A percentile compares a stretch with the other conserved stretches of the same genome.
These are phyloP conservation scores for Pleomassaria siparia DNA, from an alignment of 2,329 filamentous ascomycete species.

Conservation along the genomic window DNA sequence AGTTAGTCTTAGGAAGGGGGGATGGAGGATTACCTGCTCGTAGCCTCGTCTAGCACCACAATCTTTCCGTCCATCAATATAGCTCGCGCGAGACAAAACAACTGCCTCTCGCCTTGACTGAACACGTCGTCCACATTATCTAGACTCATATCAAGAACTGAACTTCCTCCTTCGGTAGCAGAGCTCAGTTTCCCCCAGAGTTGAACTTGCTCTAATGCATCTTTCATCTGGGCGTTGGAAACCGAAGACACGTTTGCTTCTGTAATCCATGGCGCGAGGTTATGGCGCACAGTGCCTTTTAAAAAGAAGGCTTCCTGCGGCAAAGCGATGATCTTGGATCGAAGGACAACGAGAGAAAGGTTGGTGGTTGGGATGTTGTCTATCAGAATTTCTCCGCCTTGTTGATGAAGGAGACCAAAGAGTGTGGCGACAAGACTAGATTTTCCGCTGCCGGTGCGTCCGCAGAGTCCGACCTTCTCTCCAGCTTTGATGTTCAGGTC, in stretches of 20 bases:
- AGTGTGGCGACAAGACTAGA: constrained; percentile 46
- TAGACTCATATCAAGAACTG: constrained; percentile 12
- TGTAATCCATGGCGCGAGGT: constrained; percentile 44
- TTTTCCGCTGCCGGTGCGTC: constrained; percentile 53
- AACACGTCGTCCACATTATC: constrained; percentile 14
- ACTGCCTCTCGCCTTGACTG: constrained; percentile 57
- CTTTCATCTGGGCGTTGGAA: constrained; percentile 38
- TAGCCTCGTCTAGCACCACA: constrained; percentile 22
- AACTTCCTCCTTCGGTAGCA: neutral
- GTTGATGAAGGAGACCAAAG: constrained; percentile 44
- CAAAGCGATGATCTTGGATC: constrained; percentile 46
- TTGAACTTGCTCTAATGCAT: constrained; percentile 45
- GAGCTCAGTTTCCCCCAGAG: constrained; percentile 17
- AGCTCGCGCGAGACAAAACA: constrained; percentile 62
- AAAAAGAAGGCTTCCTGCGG: constrained; percentile 55
- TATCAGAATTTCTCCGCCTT: constrained; percentile 46
- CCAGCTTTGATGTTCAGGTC: constrained; percentile 48
- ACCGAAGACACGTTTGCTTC: constrained; percentile 39
- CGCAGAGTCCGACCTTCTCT: constrained; percentile 48
- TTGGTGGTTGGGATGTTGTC: constrained; percentile 44
- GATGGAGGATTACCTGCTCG: constrained; percentile 14
- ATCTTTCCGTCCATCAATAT: constrained; percentile 45
- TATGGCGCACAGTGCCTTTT: constrained; percentile 48
- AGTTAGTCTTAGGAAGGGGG: neutral
- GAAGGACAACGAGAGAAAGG: constrained; percentile 45